phyloP scores from a whole-genome alignment of 768 basidiomycete species.

The Mycena kentingensis region DNA sequence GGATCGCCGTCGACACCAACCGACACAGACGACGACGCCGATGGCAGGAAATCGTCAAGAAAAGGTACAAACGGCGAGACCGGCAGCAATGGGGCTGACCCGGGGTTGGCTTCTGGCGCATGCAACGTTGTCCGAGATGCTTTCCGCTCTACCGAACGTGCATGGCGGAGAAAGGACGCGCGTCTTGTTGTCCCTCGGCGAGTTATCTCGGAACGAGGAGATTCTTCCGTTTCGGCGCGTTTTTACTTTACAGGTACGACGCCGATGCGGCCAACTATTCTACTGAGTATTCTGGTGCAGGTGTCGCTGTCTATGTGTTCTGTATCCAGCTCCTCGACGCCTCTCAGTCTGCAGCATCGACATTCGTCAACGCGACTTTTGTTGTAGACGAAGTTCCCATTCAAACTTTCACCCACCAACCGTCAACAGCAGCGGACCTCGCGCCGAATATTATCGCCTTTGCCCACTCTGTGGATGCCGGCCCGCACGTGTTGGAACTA shows the following conservation, averaged over 20 bases:
- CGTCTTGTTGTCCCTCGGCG: slow-evolving; percentile 16
- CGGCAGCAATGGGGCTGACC: not conserved
- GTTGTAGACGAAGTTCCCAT: slow-evolving; percentile 39
- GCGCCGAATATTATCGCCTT: slow-evolving; percentile 40
- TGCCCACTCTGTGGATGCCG: slow-evolving; percentile 36
- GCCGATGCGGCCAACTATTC: too few relatives aligned
- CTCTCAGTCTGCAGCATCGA: slow-evolving; percentile 30
- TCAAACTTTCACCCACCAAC: slow-evolving; percentile 34
- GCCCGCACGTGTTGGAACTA: slow-evolving; percentile 44
- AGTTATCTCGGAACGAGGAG: slow-evolving; percentile 32
- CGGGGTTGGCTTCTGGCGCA: too few relatives aligned
- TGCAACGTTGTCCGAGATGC: too few relatives aligned
- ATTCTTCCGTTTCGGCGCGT: slow-evolving; percentile 35
- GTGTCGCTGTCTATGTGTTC: slow-evolving; percentile 51
- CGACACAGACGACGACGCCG: not conserved
- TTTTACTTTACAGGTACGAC: slow-evolving; percentile 48
- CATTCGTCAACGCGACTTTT: slow-evolving; percentile 47
- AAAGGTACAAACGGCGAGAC: not conserved
- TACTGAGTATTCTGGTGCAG: too few relatives aligned
- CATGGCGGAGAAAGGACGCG: slow-evolving; percentile 5
- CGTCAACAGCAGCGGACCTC: slow-evolving; percentile 29
- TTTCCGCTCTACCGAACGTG: too few relatives aligned
- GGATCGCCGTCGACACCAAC: not conserved
- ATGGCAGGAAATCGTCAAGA: not conserved
- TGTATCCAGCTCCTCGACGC: slow-evolving; percentile 38